Evolutionary conservation across 2,329 filamentous ascomycete species (phyloP).

Genomic region (Monosporascus sp.): DNA sequence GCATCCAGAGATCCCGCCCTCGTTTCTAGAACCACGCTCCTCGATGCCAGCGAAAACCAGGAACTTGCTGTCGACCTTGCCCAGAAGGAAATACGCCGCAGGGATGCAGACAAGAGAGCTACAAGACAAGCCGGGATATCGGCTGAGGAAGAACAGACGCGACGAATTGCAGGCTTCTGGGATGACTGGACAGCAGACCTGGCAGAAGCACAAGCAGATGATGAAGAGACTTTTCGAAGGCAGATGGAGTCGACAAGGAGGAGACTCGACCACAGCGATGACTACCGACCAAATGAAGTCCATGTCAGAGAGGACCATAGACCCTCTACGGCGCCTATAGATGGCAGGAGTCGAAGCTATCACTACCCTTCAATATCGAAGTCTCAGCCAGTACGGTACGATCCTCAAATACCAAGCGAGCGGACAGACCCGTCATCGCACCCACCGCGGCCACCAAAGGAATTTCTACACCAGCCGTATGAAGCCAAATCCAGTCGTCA

Average conservation of each 20-base stretch:
- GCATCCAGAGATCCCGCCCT: slow-evolving; percentile 58
- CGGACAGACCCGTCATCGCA: slow-evolving; percentile 19
- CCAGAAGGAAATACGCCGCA: slow-evolving; percentile 62
- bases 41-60: slow-evolving; percentile 66
- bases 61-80: slow-evolving; percentile 74
- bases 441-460: slow-evolving; percentile 35
- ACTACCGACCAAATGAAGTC: slow-evolving; percentile 13
- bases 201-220: slow-evolving; percentile 21
- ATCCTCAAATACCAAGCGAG: slow-evolving; percentile 17
- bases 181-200: slow-evolving; percentile 35
- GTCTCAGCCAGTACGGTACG: slow-evolving; percentile 43
- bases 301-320: neutral
- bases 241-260: slow-evolving; percentile 50
- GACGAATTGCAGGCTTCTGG: slow-evolving; percentile 41
- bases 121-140: slow-evolving; percentile 52
- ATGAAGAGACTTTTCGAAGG: slow-evolving; percentile 40
- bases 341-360: slow-evolving; percentile 30
- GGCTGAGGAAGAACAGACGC: slow-evolving; percentile 50
- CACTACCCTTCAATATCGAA: slow-evolving; percentile 53
- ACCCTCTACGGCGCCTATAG: neutral
- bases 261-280: slow-evolving; percentile 31
- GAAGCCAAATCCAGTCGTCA: slow-evolving; percentile 2
- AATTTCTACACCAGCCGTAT: slow-evolving; percentile 9
- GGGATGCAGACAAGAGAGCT: slow-evolving; percentile 56
- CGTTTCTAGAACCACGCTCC: slow-evolving; percentile 44